Conservation (phyloP, 2,329 filamentous ascomycete species). For the Shiraia bambusicola region DNA sequence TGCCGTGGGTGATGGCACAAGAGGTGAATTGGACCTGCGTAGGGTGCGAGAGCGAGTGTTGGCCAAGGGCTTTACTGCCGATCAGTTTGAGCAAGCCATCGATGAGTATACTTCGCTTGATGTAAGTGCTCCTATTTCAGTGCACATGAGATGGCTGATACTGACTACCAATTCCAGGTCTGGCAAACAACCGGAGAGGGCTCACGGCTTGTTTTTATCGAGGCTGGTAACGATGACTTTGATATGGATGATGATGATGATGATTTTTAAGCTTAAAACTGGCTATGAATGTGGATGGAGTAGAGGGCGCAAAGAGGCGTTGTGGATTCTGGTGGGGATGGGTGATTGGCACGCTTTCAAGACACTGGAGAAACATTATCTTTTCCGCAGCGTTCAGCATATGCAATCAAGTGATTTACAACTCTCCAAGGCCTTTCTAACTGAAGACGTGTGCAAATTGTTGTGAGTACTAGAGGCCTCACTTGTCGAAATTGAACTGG, state of each 20-base stretch:
- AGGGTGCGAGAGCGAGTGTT: conserved; percentile 89
- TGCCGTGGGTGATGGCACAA: conserved; percentile 70
- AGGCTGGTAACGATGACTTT: conserved; percentile 51
- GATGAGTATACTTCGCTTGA: conserved; percentile 87
- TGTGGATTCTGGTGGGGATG: conserved; percentile 14
- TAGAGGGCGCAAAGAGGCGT: conserved; percentile 31
- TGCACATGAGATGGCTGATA: neutral
- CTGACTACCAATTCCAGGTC: conserved; percentile 46
- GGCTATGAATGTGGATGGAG: conserved; percentile 11
- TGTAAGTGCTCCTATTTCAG: conserved; percentile 61
- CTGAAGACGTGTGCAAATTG: too few relatives aligned
- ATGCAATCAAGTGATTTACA: neutral
- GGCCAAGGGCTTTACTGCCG: conserved; percentile 93
- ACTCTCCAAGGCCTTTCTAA: too few relatives aligned
- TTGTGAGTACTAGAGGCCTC: too few relatives aligned
- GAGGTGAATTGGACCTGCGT: conserved; percentile 79
- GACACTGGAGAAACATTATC: neutral
- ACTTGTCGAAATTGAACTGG: neutral
- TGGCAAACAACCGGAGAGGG: conserved; percentile 59
- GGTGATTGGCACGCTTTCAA: conserved; percentile 6
- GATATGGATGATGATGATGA: conserved; percentile 45
- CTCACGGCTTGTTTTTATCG: conserved; percentile 57
- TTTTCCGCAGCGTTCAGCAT: neutral
- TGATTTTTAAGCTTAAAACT: conserved; percentile 28
- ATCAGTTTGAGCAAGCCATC: conserved; percentile 83